Base-by-base conservation (phyloP, 371 early-diverging fungal species). In the Rhizomucor pusillus region DNA sequence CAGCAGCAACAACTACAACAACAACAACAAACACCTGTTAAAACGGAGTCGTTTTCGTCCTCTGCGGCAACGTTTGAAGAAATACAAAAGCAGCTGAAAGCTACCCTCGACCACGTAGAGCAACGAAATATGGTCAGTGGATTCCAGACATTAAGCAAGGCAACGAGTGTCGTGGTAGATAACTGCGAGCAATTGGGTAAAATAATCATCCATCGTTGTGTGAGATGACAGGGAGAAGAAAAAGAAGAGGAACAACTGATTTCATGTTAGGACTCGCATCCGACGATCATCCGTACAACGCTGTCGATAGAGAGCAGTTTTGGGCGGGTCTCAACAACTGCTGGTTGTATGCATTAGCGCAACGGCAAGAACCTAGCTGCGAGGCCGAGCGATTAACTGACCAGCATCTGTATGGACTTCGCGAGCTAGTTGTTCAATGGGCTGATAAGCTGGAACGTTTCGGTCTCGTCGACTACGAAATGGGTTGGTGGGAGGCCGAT, bases 401-500 rank as follows among this genome's bases (percentile, higher is more conserved):
- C 43, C 81, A 79, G 37, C 85, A 86, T 52, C 63, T 88, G 37
- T 78, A 80, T 57, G 82, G 82, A 33, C 56, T 92, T 48, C 71
- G 85, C 23, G 73, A 80, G 35, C 77, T 72, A 48, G 84, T 90
- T 1, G 78, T 85, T 25, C 63, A 71, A 4, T 92, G 93, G 90
- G 86, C 84, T 18, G 87, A 91, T 60, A 71, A 77, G n/a, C 63
- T 92, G 50, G 88, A 86, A 50, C 72, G 79, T 37, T 90, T 77
- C 71, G 91, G 93, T 0, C 62, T 92, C 20, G 90, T 92, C 22
- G 90, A 92, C 63, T 92, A 91, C 67, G 89, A 91, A 57, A 84
- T 90, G 78, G 93, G 93, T 5, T 86, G 89, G 60, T 91, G 90
- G 89, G 91, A 90, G 60, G 75, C 81, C 14, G 90, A 90, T 45